Evolutionary conservation across 2,329 filamentous ascomycete species (phyloP), one percentile per base, ranked within the genome.

Genomic region (Venturia asperata): DNA sequence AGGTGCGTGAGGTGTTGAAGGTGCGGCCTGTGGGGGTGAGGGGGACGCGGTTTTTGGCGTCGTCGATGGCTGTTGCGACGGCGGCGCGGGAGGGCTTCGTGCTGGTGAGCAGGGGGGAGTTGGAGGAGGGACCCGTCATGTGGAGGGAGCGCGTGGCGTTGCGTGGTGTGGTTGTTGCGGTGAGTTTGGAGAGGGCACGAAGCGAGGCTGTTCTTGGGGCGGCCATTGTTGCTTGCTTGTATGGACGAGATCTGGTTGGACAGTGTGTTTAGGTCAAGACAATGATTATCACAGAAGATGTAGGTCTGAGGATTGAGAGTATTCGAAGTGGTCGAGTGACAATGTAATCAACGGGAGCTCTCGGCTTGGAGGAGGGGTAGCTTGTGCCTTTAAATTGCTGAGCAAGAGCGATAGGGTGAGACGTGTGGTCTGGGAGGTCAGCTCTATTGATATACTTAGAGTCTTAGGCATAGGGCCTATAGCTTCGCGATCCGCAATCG

Each of bases 1-100:
- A 75, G 67, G 79, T 74, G 67, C 82, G 82, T 68, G 81, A 84
- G 67, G 84, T 86, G 76, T 87, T 87, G 80, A 87, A 86, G 71
- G 82, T 79, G 65, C 84, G 81, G 74, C 75, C 69, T 63, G 74
- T 68, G 34, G 55, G 37, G 1, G 10, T 9, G 58, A 27, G 24
- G 24, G 39, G 56, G 9, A 13, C 30, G 66, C 39, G 52, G 11
- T 15, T 45, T 39, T 78, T 83, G 77, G 65, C 81, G 81, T 82
- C 80, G 62, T 79, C 75, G 56, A 83, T 73, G 67, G 78, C 81
- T 67, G 79, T 79, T 66, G 82, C 79, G 42, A 80, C 75, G 66
- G 82, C 82, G 65, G 79, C 71, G 52, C 78, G 78, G 21, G 81
- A 77, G 70, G 64, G 63, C 3, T 81, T 81, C 69, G 84, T 82